Evolutionary conservation across 352 stramenopile genomes (phyloP).

Genomic region (Globisporangium apiculatum): DNA sequence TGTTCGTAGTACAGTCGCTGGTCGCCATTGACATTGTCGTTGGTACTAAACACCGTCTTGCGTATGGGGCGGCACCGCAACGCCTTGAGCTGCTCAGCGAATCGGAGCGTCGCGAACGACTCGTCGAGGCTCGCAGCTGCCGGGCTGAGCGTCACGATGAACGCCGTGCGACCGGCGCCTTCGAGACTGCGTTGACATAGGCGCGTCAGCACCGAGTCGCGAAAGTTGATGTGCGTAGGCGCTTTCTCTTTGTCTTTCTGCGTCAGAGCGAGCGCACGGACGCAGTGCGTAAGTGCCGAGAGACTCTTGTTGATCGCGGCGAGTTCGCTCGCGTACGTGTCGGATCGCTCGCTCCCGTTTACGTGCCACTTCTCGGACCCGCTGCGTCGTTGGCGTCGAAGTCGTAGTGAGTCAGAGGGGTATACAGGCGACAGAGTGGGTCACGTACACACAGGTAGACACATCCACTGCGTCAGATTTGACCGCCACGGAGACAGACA

Average conservation of each 20-base stretch:
- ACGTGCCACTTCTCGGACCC: slow-evolving; percentile 68
- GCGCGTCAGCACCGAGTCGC: slow-evolving; percentile 62
- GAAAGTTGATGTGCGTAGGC: slow-evolving; percentile 40
- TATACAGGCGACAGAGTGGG: not conserved
- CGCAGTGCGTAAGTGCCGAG: slow-evolving; percentile 66
- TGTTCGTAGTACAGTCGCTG: slow-evolving; percentile 60
- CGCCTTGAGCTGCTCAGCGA: slow-evolving; percentile 57
- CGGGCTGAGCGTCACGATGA: slow-evolving; percentile 65
- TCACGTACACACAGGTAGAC: not conserved
- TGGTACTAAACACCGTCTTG: slow-evolving; percentile 33
- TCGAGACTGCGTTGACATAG: slow-evolving; percentile 63
- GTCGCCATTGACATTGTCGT: slow-evolving; percentile 34
- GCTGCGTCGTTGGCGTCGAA: slow-evolving; percentile 14
- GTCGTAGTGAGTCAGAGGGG: slow-evolving; percentile 3
- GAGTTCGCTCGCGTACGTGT: slow-evolving; percentile 59
- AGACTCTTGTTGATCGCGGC: slow-evolving; percentile 72
- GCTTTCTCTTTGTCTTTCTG: slow-evolving; percentile 29
- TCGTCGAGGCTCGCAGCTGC: slow-evolving; percentile 49
- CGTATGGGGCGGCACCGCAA: slow-evolving; percentile 49
- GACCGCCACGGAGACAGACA: not conserved
- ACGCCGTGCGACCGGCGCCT: slow-evolving; percentile 37
- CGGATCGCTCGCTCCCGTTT: slow-evolving; percentile 37
- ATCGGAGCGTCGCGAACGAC: slow-evolving; percentile 61
- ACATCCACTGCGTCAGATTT: not conserved
- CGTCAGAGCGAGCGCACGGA: slow-evolving; percentile 40